Evolutionary conservation across 805 yeast genomes (phyloP).

Genomic region (Pichia heedii): DNA sequence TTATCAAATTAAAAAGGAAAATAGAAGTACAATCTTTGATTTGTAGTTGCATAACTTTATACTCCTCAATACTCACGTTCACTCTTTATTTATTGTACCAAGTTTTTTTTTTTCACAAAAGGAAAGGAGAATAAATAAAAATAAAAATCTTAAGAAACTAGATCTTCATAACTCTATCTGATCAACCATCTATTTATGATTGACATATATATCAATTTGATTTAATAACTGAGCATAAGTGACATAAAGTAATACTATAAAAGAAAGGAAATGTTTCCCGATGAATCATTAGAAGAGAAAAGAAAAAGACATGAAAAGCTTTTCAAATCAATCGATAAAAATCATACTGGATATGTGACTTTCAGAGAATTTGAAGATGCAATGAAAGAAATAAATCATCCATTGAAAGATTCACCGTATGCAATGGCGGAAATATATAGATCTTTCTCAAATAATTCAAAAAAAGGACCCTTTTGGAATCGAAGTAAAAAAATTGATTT

Average conservation of each 20-base stretch:
- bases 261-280: conserved; percentile 2
- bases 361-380: conserved; percentile 40
- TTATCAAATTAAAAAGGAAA: too few relatives aligned
- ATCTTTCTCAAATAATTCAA: conserved; percentile 30
- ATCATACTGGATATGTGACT: conserved; percentile 40
- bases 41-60: too few relatives aligned
- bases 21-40: too few relatives aligned
- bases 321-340: conserved; percentile 36
- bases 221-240: too few relatives aligned
- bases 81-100: too few relatives aligned
- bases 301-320: conserved; percentile 30
- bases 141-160: too few relatives aligned
- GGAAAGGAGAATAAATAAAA: too few relatives aligned
- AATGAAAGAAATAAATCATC: conserved; percentile 45
- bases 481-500: conserved; percentile 42
- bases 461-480: conserved; percentile 5
- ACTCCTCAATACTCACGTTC: too few relatives aligned
- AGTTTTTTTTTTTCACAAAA: too few relatives aligned
- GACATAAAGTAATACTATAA: neutral
- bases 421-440: conserved; percentile 50
- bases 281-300: conserved; percentile 17
- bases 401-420: conserved; percentile 50
- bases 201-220: too few relatives aligned
- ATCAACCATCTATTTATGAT: too few relatives aligned
- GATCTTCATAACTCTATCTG: too few relatives aligned